Base-by-base conservation (phyloP, 352 stramenopile genomes). In the Saprolegnia parasitica region DNA sequence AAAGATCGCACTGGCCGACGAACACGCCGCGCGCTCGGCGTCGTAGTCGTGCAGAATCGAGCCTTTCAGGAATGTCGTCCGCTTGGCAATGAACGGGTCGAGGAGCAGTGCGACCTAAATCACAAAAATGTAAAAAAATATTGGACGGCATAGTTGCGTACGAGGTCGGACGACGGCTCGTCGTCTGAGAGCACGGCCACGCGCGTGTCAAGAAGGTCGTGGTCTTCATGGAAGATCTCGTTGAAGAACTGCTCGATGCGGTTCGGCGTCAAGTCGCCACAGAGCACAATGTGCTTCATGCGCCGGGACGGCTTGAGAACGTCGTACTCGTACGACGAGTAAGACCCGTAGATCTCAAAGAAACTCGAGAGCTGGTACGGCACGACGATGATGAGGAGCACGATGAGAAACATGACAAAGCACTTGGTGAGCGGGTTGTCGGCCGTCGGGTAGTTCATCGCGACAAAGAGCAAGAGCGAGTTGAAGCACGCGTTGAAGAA, bases 401-500 rank as follows among this genome's bases (percentile, higher is more conserved):
- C 84, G 40, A 95, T 86, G 23, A 95, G 81, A 45, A 89, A 76
- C 40, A 84, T 86, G 49, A 95, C 83, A 58, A 92, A 93, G 10
- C 89, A 66, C 71, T 93, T 91, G 20, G 86, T 83, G 21, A 95
- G 77, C n/a, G 77, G 74, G 62, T 92, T 95, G 58, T 95, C 84
- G 39, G 86, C 85, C 1, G 86, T 86, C 11, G 86, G 86, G 37
- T 85, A 91, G 65, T 92, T 81, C 66, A 95, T 95, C 15, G 86
- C 92, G 52, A 95, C 86, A 23, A 95, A 95, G 20, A 90, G 85
- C 67, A 95, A 84, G 9, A 95, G 80, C 23, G 86, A 95, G 63
- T 95, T 95, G 78, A 95, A 95, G 55, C 91, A 91, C 24, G 86
- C 77, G 66, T 93, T 93, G 76, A 95, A 95, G 61, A 92, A 95